Evolutionary conservation across 202 grass and related monocot species (phyloP), one percentile per base, ranked within the genome.

Genomic region (Sporobolus alterniflorus): DNA sequence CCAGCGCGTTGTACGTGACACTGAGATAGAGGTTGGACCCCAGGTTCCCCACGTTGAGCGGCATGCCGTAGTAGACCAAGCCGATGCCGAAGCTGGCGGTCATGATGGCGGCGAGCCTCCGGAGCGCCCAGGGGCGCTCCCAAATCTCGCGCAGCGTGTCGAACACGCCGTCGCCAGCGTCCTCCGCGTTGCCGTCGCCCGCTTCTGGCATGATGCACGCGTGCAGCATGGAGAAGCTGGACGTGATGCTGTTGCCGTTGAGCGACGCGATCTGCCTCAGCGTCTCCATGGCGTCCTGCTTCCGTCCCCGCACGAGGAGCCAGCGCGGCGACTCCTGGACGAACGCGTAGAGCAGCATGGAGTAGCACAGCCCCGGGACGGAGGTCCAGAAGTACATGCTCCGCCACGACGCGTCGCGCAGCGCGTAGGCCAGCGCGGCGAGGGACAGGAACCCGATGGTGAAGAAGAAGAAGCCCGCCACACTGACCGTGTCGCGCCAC

Each of bases 261-360:
- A 90, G 84, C 24, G 85, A 21, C 0, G 87, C 87, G 55, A 93
- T 88, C 60, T 76, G 81, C 63, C 65, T 84, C 26, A 97, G 84
- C 39, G 84, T 82, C 28, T 89, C 67, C 49, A 97, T 88, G 64
- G 94, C 94, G 69, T 97, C 91, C 57, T 97, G 86, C 85, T 88
- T 91, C 22, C 82, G 87, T 2, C 92, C 96, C 7, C 93, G 92
- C 76, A 98, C 96, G 43, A 93, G 86, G 21, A 98, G 91, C 96
- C 96, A 98, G 62, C 91, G 84, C 11, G 93, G 96, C n/a, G 96
- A 98, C 83, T 98, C 92, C 50, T 95, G 84, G 22, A 93, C 88
- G 61, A 90, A 39, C 40, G 86, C 81, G 71, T 85, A 66, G 18
- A 98, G 25, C 7, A 98, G 68, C 47, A 92, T 14, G 67, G 89